Evolutionary conservation across 2,329 filamentous ascomycete genomes (phyloP).

Genomic region (Cercospora sp.): DNA sequence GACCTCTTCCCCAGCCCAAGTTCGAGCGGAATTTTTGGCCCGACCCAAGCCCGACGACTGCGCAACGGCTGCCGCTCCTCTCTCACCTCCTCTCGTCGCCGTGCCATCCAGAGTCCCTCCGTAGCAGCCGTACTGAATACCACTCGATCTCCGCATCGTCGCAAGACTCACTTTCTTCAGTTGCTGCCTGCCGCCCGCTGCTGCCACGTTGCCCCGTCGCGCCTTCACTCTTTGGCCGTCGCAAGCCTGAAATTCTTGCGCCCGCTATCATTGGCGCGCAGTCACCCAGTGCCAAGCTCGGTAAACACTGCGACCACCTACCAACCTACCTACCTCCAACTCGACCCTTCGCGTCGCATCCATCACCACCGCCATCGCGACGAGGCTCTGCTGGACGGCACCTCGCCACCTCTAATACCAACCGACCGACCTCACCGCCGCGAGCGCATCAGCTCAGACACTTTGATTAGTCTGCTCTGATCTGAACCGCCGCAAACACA

Average conservation of each 20-base stretch:
- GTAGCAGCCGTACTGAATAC: conserved; percentile 18
- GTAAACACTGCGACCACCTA: conserved; percentile 6
- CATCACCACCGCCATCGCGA: conserved; percentile 13
- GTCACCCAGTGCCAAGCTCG: conserved; percentile 15
- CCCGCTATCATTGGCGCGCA: conserved; percentile 10
- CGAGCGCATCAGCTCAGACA: conserved; percentile 24
- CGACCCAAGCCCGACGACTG: conserved; percentile 10
- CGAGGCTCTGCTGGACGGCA: conserved; percentile 23
- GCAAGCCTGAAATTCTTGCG: conserved; percentile 4
- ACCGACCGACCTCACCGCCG: conserved; percentile 2
- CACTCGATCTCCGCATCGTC: background rate
- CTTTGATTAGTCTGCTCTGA: conserved; percentile 26
- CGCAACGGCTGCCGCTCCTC: conserved; percentile 1
- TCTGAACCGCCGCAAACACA: conserved; percentile 19
- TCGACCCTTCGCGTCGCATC: background rate
- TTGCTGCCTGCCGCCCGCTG: background rate
- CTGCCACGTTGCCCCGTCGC: conserved; percentile 11
- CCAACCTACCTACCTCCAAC: background rate
- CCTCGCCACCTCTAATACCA: conserved; percentile 13
- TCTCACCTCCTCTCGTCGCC: conserved; percentile 10
- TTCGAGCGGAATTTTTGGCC: background rate
- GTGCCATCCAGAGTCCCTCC: conserved; percentile 7
- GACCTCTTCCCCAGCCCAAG: background rate
- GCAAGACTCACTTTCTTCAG: conserved; percentile 15
- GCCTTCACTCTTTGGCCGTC: conserved; percentile 13